Conservation (phyloP, 164 flowering plant genomes). For the Santalum album region DNA sequence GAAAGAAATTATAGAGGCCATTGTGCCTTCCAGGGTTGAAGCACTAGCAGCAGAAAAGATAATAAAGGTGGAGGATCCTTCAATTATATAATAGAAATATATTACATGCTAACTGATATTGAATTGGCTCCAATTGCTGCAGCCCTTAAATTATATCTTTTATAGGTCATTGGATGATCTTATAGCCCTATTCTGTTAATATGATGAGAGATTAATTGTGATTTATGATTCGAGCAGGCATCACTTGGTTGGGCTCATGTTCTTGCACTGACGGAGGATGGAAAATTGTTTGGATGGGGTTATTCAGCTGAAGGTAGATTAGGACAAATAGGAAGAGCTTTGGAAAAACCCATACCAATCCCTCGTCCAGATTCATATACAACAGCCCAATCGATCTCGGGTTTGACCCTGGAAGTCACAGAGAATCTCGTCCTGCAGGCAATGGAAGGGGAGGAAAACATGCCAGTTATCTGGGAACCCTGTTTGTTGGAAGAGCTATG, state of each 20-base stretch:
- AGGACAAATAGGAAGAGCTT: conserved; percentile 43
- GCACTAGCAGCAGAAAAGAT: conserved; percentile 65
- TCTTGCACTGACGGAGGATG: conserved; percentile 59
- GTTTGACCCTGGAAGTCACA: conserved; percentile 34
- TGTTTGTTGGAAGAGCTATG: conserved; percentile 41
- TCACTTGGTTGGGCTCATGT: conserved; percentile 97
- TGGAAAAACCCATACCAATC: conserved; percentile 30
- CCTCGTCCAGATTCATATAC: conserved; percentile 9
- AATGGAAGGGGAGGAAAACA: conserved; percentile 66
- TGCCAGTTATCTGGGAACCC: conserved; percentile 93
- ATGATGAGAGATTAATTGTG: not conserved
- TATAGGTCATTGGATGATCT: not conserved
- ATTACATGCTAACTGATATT: not conserved
- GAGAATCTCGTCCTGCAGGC: conserved; percentile 58
- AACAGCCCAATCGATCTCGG: conserved; percentile 6
- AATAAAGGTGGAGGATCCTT: conserved; percentile 71
- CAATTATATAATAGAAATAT: conserved; percentile 20
- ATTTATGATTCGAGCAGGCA: conserved; percentile 33
- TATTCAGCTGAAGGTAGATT: conserved; percentile 83
- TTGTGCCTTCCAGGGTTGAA: conserved; percentile 58
- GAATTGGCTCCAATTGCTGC: no score
- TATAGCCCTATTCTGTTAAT: not conserved
- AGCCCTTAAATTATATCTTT: no score
- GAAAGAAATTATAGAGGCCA: conserved; percentile 45
- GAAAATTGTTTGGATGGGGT: conserved; percentile 89